Evolutionary conservation across 495 filamentous ascomycete genomes (phyloP).

Genomic region (Xylaria flabelliformis): DNA sequence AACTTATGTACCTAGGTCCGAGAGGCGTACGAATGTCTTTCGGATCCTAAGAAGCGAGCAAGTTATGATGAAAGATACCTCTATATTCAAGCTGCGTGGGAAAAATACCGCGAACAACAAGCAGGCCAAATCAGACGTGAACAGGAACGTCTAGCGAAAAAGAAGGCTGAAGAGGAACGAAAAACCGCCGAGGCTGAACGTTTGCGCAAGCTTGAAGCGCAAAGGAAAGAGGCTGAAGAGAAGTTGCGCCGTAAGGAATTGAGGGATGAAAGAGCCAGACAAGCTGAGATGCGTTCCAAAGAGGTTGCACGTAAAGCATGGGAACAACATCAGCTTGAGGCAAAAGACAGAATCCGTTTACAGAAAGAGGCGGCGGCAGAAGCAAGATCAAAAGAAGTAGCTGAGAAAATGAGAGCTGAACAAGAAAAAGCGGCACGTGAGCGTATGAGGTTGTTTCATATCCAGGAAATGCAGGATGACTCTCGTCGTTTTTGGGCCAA

Average conservation of each 20-base stretch:
- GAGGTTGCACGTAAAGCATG: no score
- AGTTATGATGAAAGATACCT: not conserved
- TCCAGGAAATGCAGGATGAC: not conserved
- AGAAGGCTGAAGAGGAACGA: no score
- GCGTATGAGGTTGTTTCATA: not conserved
- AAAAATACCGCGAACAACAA: not conserved
- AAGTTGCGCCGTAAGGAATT: no score
- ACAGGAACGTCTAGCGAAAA: not conserved
- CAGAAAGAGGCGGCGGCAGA: not conserved
- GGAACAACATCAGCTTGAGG: no score
- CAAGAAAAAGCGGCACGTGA: not conserved
- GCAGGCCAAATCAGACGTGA: not conserved
- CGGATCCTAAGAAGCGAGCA: not conserved
- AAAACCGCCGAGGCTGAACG: no score
- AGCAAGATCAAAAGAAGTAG: not conserved
- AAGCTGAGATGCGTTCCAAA: no score
- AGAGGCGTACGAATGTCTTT: slow-evolving; percentile 1
- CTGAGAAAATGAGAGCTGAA: not conserved
- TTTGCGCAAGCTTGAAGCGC: no score
- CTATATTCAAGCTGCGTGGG: not conserved
- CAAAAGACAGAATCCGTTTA: no score
- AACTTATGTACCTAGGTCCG: not conserved
- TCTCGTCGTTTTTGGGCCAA: no score
- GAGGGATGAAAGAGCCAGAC: no score
- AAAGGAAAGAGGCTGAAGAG: no score